Base-by-base conservation (phyloP, 108 stramenopile species). In the Fragilariopsis cylindrus region DNA sequence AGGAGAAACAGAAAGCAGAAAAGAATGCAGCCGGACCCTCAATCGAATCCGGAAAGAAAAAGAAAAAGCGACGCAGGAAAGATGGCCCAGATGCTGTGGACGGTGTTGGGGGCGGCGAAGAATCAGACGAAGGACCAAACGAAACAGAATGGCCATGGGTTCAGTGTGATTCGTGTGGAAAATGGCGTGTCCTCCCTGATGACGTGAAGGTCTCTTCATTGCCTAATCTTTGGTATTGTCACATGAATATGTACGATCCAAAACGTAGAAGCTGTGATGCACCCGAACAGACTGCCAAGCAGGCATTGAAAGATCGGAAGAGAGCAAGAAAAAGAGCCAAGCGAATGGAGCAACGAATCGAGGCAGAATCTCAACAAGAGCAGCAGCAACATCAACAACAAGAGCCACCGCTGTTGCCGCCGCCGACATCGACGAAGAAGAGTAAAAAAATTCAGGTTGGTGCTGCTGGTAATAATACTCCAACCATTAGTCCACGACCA, bases 181-280 rank as follows among this genome's bases (percentile, higher is more conserved):
- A 94, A 65, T 96, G 96, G 96, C 92, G 96, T 45, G 76, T 89
- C 70, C 74, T 96, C 13, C 92, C 96, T 11, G 74, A 78, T 46
- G 55, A 73, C 52, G 81, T 94, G 39, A 75, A 91, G 70, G 69
- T 82, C 30, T 75, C 87, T 7, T 76, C 72, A 9, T 75, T 96
- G 12, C 92, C 93, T 39, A 89, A 94, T 15, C 63, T 82, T 56
- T 96, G 96, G 96, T 95, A 84, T 60, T 96, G 96, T 71, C 86
- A 93, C 53, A 63, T 94, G 77, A 96, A 96, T 67, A 60, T 58
- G 4, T 91, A 85, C 70, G 93, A 94, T 71, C 67, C 79, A 39
- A 83, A 82, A 58, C 73, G 89, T 40, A 90, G 82, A 55, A 72
- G 65, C 49, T 96, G 96, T 72, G 72, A 71, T 4, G 90, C 87